These are phyloP conservation scores for Picea glauca DNA, from an alignment of 75 land plant species.

Conservation along the genomic window DNA sequence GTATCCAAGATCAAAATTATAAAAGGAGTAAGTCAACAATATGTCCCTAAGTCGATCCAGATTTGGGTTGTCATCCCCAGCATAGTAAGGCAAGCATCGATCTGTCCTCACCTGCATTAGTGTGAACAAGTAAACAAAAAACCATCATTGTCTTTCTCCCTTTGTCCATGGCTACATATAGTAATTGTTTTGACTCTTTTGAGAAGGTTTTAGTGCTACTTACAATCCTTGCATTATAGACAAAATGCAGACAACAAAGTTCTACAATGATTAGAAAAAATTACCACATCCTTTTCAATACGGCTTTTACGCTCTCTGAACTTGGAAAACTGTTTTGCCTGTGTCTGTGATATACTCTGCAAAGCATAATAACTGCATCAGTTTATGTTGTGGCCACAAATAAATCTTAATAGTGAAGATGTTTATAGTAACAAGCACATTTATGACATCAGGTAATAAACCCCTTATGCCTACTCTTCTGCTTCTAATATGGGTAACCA, in stretches of 20 bases:
- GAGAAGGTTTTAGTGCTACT: not conserved
- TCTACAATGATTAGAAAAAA: not conserved
- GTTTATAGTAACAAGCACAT: not conserved
- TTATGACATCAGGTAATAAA: not conserved
- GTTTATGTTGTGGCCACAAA: not conserved
- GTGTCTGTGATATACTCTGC: constrained; percentile 82
- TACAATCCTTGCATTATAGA: not conserved
- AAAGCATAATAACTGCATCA: constrained; percentile 14
- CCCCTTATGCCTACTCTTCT: not conserved
- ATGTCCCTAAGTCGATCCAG: constrained; percentile 70
- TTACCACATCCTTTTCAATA: constrained; percentile 99
- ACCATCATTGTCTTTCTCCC: constrained; percentile 1
- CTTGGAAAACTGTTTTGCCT: constrained; percentile 92
- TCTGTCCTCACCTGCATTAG: constrained; percentile 87
- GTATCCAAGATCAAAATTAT: constrained; percentile 98
- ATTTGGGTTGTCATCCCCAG: constrained; percentile 93
- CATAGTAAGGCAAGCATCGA: constrained; percentile 76
- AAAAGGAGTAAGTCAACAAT: constrained; percentile 94
- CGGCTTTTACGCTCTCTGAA: constrained; percentile 95
- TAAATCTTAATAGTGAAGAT: not conserved
- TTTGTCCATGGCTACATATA: not conserved
- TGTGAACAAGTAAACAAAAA: constrained; percentile 4
- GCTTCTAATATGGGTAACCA: not conserved
- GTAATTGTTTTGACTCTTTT: not conserved
- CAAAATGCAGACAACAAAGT: not conserved